Base-by-base conservation (phyloP, 805 yeast species). In the Kluyveromyces nonfermentans region DNA sequence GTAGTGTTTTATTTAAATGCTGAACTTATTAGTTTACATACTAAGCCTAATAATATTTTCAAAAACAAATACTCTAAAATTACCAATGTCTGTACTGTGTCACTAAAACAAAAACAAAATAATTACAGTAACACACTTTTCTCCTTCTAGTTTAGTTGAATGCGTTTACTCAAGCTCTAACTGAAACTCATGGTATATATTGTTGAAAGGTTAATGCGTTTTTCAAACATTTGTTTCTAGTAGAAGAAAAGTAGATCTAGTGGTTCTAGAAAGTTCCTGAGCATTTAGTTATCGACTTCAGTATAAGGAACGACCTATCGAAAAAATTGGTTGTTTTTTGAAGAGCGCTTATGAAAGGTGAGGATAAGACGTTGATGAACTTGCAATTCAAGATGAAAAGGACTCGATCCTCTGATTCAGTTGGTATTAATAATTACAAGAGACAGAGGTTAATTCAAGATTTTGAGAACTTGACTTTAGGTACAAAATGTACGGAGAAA, bases 401-500 rank as follows among this genome's bases (percentile, higher is more conserved):
- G 41, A 50, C 54, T 8, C 60, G 51, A 38, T 50, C 57, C 36
- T 55, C 59, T 7, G 63, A 59, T 38, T 25, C 43, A 2, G 46
- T 52, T 9, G 60, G 60, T 9, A 50, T 55, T 1, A 44, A 53
- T 28, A 64, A 63, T 36, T 59, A 64, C 50, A 67, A 67, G 46
- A 55, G 58, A 35, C 60, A 52, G 35, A 50, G 55, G 31, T 48
- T 67, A 7, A 46, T 64, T 1, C 52, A 54, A 17, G 69, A 64
- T 46, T 51, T 67, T 15, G 62, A 56, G 20, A 57, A 52, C 12
- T 39, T 67, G n/a, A 47, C 58, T 2, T 35, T 64, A n/a, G 38
- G 39, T 31, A 16, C 41, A 25, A 37, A 37, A 18, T 14, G 15
- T 5, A 5, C 37, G 6, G 30, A 36, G 14, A 28, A 16, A 28